phyloP scores from a whole-genome alignment of 495 filamentous ascomycete species.

The Rostrohypoxylon terebratum region DNA sequence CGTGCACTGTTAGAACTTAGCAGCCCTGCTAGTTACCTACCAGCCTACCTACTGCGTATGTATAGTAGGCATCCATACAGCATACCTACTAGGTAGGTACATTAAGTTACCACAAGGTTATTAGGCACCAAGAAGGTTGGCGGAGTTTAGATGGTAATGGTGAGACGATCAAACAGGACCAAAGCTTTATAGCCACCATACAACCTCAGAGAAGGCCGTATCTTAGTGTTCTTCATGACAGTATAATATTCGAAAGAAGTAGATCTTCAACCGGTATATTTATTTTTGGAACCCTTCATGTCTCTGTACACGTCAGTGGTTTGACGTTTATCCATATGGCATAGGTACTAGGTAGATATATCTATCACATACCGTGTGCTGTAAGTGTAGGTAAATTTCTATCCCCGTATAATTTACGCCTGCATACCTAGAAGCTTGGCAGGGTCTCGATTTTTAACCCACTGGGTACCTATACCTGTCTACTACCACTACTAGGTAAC shows the following conservation, averaged over 20 bases:
- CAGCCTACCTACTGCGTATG: neutral
- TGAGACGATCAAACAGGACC: conserved; percentile 39
- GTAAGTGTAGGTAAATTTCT: neutral
- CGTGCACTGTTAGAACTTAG: too few species aligned
- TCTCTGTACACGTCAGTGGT: neutral
- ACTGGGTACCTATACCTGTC: too few species aligned
- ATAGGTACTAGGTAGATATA: neutral
- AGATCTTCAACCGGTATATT: neutral
- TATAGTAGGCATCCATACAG: neutral
- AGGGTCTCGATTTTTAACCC: too few species aligned
- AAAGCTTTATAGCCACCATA: conserved; percentile 35
- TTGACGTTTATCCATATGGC: neutral
- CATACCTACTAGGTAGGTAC: too few species aligned
- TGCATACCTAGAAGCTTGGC: conserved; percentile 33
- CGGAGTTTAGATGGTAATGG: conserved; percentile 7
- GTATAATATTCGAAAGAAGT: conserved; percentile 7
- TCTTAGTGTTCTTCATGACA: conserved; percentile 2
- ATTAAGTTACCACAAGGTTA: too few species aligned
- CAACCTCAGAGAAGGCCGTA: neutral
- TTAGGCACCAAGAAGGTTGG: conserved; percentile 6
- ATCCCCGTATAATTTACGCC: conserved; percentile 3
- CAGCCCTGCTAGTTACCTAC: neutral
- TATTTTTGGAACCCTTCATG: conserved; percentile 12
- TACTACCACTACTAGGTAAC: neutral
- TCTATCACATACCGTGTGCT: neutral